Conservation (phyloP, 1,284 basidiomycete genomes). For the Phellopilus nigrolimitatus region DNA sequence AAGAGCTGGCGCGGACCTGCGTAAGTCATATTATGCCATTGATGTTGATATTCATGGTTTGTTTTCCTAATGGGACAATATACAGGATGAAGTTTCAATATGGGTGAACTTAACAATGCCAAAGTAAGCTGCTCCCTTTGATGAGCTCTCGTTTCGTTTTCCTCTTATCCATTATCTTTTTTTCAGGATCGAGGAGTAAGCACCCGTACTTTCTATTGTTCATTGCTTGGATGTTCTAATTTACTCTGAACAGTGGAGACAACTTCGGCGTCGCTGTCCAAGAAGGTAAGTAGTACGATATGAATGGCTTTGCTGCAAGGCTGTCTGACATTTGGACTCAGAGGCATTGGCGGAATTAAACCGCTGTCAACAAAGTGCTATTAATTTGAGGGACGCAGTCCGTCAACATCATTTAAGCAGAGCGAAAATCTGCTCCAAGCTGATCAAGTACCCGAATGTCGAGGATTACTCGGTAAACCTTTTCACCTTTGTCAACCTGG, state of each 20-base stretch:
- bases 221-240: slow-evolving; percentile 5
- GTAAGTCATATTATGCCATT: slow-evolving; percentile 34
- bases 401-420: slow-evolving; percentile 57
- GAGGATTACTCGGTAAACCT: slow-evolving; percentile 63
- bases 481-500: slow-evolving; percentile 25
- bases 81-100: slow-evolving; percentile 60
- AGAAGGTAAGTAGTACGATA: slow-evolving; percentile 46
- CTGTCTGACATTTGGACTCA: slow-evolving; percentile 28
- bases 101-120: slow-evolving; percentile 72
- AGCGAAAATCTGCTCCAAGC: slow-evolving; percentile 72
- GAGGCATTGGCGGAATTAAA: slow-evolving; percentile 73
- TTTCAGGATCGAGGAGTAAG: slow-evolving; percentile 71
- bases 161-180: slow-evolving; percentile 5
- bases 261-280: slow-evolving; percentile 78
- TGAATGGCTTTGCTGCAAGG: slow-evolving; percentile 27
- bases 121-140: slow-evolving; percentile 44
- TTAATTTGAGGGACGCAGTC: slow-evolving; percentile 60
- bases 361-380: slow-evolving; percentile 71
- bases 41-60: neutral
- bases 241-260: slow-evolving; percentile 54
- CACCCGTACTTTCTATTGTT: slow-evolving; percentile 39
- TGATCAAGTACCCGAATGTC: slow-evolving; percentile 71
- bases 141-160: slow-evolving; percentile 33
- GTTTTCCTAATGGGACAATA: neutral
- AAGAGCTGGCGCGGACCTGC: slow-evolving; percentile 50